Evolutionary conservation across 2,329 filamentous ascomycete species (phyloP).

Genomic region (Talaromyces sp.): DNA sequence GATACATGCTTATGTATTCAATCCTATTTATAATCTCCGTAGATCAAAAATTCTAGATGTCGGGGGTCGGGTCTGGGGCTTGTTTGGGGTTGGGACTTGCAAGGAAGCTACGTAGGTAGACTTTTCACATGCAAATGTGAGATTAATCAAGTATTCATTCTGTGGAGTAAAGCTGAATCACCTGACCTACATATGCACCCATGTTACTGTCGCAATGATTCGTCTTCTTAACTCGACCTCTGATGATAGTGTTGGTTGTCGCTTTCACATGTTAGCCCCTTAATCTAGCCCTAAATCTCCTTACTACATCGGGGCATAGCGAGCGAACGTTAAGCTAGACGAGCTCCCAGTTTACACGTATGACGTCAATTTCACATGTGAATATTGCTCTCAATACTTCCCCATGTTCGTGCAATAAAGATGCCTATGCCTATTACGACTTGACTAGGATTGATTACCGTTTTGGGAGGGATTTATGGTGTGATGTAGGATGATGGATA

Average conservation of each 20-base stretch:
- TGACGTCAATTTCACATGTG: slow-evolving; percentile 7
- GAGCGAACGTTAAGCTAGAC: neutral
- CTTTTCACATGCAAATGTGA: neutral
- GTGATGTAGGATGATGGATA: neutral
- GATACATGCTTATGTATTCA: neutral
- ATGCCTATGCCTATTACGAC: neutral
- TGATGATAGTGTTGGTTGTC: neutral
- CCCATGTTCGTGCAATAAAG: neutral
- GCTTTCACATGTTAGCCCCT: neutral
- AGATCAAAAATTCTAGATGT: neutral
- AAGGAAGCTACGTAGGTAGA: neutral
- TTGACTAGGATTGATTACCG: neutral
- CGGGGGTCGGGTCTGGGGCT: neutral
- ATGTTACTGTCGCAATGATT: neutral
- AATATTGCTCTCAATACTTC: neutral
- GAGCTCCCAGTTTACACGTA: neutral
- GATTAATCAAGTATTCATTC: neutral
- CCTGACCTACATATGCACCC: neutral
- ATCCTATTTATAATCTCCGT: neutral
- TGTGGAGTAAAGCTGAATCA: neutral
- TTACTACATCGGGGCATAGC: neutral
- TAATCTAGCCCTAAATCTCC: neutral
- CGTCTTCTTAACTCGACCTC: neutral
- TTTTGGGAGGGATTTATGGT: neutral
- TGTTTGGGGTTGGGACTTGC: neutral